Conservation (phyloP, 148 eudicot genomes). For the Camellia lanceoleosa region DNA sequence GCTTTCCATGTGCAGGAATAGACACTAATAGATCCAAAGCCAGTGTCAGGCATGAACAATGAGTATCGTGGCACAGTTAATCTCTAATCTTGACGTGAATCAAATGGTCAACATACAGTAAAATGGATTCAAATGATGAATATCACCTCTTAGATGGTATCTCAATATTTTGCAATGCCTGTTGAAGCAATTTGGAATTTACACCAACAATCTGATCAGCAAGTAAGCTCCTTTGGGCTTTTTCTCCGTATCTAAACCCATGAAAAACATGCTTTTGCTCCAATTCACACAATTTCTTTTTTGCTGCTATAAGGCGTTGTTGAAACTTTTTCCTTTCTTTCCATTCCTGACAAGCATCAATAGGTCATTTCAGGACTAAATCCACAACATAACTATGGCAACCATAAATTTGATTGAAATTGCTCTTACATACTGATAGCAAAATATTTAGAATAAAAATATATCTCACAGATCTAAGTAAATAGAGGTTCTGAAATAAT, state of each 20-base stretch:
- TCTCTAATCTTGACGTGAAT: conserved; percentile 3
- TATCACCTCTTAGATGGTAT: conserved; percentile 51
- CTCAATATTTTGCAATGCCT: conserved; percentile 49
- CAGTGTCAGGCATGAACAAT: neutral
- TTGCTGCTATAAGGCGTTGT: conserved; percentile 79
- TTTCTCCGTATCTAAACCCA: conserved; percentile 76
- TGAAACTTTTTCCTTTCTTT: conserved; percentile 83
- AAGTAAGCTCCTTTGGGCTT: conserved; percentile 54
- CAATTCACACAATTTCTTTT: conserved; percentile 80
- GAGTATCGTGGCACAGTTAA: neutral
- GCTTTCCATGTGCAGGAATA: neutral
- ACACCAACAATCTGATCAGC: conserved; percentile 65
- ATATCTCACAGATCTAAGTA: neutral
- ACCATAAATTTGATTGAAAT: conserved; percentile 8
- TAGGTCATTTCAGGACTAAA: conserved; percentile 14
- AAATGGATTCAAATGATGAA: conserved; percentile 5
- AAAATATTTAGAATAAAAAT: neutral
- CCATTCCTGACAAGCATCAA: conserved; percentile 65
- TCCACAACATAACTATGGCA: conserved; percentile 2
- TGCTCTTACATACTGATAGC: neutral
- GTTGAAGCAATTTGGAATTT: conserved; percentile 71
- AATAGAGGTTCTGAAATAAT: too few relatives aligned
- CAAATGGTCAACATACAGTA: neutral
- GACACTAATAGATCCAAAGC: neutral
- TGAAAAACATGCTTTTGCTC: conserved; percentile 88